Evolutionary conservation across 2,329 filamentous ascomycete species (phyloP).

Genomic region (Apiospora kogelbergensis): DNA sequence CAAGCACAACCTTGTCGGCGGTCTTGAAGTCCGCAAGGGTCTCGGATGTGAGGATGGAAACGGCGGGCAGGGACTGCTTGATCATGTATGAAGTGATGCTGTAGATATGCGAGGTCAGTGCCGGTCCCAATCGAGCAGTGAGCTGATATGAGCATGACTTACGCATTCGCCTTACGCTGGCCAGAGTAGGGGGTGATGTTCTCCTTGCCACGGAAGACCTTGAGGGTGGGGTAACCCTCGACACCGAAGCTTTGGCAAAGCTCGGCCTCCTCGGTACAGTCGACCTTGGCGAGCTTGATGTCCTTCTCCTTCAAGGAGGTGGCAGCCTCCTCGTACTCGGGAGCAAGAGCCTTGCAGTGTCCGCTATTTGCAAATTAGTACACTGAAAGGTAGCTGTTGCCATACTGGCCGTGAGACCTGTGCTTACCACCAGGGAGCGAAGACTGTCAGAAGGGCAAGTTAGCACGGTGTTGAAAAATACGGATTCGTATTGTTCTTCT

Average conservation of each 20-base stretch:
- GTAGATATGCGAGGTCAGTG: not conserved
- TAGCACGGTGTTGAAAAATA: slow-evolving; percentile 27
- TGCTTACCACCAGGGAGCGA: slow-evolving; percentile 77
- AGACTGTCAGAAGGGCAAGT: slow-evolving; percentile 59
- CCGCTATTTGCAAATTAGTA: slow-evolving; percentile 41
- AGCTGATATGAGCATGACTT: slow-evolving; percentile 33
- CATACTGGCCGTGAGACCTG: slow-evolving; percentile 2
- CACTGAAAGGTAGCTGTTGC: not conserved
- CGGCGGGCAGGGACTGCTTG: slow-evolving; percentile 93
- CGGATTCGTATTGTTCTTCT: not conserved
- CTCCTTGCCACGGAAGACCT: slow-evolving; percentile 93
- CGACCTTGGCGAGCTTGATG: slow-evolving; percentile 82
- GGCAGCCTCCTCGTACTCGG: slow-evolving; percentile 86
- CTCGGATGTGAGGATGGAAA: slow-evolving; percentile 78
- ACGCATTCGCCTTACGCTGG: slow-evolving; percentile 81
- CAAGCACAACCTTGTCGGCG: slow-evolving; percentile 91
- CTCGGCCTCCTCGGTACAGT: slow-evolving; percentile 92
- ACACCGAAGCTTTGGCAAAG: slow-evolving; percentile 89
- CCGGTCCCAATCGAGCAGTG: too few relatives aligned
- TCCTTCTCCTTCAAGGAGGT: slow-evolving; percentile 84
- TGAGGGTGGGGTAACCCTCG: slow-evolving; percentile 97
- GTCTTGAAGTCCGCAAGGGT: slow-evolving; percentile 96
- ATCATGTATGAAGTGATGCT: slow-evolving; percentile 86
- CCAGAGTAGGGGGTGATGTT: slow-evolving; percentile 82
- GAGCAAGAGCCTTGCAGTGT: slow-evolving; percentile 97